Conservation (phyloP, 768 basidiomycete genomes). For the Coprinopsis cinerea region DNA sequence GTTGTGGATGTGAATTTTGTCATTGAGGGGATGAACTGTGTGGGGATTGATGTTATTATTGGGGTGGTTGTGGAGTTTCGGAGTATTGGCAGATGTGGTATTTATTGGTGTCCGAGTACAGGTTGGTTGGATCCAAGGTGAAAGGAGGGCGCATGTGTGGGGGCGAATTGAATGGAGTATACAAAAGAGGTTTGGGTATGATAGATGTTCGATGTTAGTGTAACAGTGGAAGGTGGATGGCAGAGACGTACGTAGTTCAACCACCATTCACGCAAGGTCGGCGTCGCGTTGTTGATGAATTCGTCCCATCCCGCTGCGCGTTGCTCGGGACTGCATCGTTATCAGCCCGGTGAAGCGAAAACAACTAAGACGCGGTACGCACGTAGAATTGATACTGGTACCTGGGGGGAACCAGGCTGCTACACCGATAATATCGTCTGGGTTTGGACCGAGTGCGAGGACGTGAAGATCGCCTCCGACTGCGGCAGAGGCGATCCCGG, state of each 20-base stretch:
- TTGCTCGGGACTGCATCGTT: slow-evolving; percentile 18
- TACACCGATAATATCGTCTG: slow-evolving; percentile 22
- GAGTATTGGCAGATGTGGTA: background rate
- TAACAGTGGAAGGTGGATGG: background rate
- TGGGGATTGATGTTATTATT: background rate
- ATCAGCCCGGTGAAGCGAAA: background rate
- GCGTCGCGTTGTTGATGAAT: slow-evolving; percentile 16
- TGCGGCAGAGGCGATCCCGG: slow-evolving; percentile 16
- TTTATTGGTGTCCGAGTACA: no score
- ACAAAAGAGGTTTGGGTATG: no score
- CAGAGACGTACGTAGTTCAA: slow-evolving; percentile 18
- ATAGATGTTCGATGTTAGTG: no score
- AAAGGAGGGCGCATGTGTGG: no score
- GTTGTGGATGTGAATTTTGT: slow-evolving; percentile 12
- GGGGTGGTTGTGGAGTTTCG: background rate
- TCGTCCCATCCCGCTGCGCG: slow-evolving; percentile 22
- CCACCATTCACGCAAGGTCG: slow-evolving; percentile 23
- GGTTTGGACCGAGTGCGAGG: slow-evolving; percentile 17
- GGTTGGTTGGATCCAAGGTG: no score
- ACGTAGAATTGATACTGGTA: slow-evolving; percentile 19
- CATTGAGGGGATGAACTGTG: slow-evolving; percentile 20
- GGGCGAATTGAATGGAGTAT: no score
- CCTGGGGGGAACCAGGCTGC: slow-evolving; percentile 29
- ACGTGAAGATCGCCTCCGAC: slow-evolving; percentile 25
- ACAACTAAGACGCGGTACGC: background rate